Evolutionary conservation across 352 stramenopile genomes (phyloP), one percentile per base, ranked within the genome.

Genomic region (Phytophthora citricola): DNA sequence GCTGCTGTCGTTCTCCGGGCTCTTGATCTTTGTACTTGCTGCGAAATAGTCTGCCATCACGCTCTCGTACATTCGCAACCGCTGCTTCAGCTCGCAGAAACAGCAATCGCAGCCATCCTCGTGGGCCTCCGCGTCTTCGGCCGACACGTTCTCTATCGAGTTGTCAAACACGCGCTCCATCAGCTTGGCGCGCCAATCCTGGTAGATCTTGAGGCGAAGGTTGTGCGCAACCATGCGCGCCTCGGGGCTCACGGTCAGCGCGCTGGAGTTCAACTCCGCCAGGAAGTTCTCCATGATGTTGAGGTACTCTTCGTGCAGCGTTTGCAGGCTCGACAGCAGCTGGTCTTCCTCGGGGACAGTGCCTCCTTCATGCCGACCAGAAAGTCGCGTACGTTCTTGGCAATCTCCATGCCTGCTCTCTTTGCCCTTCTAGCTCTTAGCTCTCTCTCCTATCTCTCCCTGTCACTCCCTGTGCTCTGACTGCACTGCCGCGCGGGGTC

Each of bases 321-420:
- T 75, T 70, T 94, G 86, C 62, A 92, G 56, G 39, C 76, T 87
- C 26, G 67, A 68, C 14, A 94, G 71, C 55, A 94, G 63, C 49
- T 72, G 65, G 66, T 94, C 82, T 56, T 94, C 84, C 61, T 91
- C 83, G 7, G 76, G n/a, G 82, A 85, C 54, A 86, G 62, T 31
- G 79, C 72, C 55, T 93, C 85, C 54, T 90, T 89, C 79, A 93
- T 89, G 26, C 83, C 85, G 40, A 94, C 85, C 36, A 94, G 73
- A 63, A 94, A 87, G 58, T 94, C 86, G 17, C 79, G 75, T 15
- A 94, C 86, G 59, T 94, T 89, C 63, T 82, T 88, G 24, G 86
- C 82, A 67, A 94, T 92, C 63, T 94, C 86, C 86, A 94, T 94
- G 7, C 41, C 52, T 64, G 54, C 44, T 65, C 43, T 57, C 14